Base-by-base conservation (phyloP, 345 rosid species). In the Lumnitzera racemosa region DNA sequence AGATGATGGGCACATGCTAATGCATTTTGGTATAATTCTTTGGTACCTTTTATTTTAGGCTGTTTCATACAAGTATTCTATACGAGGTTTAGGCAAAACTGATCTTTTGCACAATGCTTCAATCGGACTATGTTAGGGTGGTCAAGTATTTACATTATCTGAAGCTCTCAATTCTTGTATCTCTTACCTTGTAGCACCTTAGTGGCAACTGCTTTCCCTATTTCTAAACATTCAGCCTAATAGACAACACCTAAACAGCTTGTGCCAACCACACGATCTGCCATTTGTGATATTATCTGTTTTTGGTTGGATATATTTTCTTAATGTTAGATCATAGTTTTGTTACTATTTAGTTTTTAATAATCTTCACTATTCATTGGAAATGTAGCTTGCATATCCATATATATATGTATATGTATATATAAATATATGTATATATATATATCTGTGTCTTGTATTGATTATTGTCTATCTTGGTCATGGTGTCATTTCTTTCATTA, bases 81-180 rank as follows among this genome's bases (percentile, higher is more conserved):
- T 53, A 88, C 99, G 73, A 94, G 95, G 81, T 94, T 90, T 58
- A 94, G 97, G 70, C 88, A 94, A 25, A 90, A 71, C 79, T 88
- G 91, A 65, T 94, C 91, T 67, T 84, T 90, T 55, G 90, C 95
- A 66, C 90, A 94, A 59, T 90, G 95, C 77, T 88, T 88, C 65
- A 94, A 83, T 47, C 75, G 81, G 61, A 90, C 86, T 48, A 83
- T 88, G 64, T 94, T 94, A 46, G 95, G 90, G 78, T 94, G 96
- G 71, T 81, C 75, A 50, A 88, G 91, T 50, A 81, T 16, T 17
- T 86, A 95, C 96, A 20, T 88, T 62, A 94, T 81, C 78, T 94
- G 97, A 67, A 94, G 97, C 75, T 94, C 99, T 63, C 99, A 82
- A 62, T 94, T 94, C 77, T 94, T 94, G 85, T 88, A 94, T 80